These are phyloP conservation scores for Gaeumannomyces tritici DNA, from an alignment of 2,329 filamentous ascomycete species.

Conservation along the genomic window DNA sequence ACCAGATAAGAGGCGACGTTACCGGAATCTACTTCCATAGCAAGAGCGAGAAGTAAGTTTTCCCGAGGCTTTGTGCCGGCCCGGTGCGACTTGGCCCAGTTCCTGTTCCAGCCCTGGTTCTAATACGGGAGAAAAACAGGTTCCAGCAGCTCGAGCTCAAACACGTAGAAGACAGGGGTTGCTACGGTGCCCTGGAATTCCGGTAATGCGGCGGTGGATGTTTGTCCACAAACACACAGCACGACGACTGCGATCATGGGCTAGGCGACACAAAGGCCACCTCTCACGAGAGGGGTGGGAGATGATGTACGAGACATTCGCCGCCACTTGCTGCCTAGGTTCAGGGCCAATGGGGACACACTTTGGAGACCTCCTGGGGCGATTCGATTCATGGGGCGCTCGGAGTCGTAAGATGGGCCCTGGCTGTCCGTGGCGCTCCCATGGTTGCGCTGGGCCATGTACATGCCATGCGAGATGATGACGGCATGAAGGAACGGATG, in stretches of 20 bases:
- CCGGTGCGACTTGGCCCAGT: too few species aligned
- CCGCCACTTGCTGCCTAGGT: too few species aligned
- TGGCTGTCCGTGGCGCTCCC: not conserved
- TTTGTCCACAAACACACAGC: not conserved
- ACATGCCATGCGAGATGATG: not conserved
- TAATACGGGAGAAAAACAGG: conserved; percentile 30
- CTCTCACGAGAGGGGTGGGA: not conserved
- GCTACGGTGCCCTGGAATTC: conserved; percentile 82
- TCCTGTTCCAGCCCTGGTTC: not conserved
- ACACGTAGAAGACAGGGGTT: conserved; percentile 77
- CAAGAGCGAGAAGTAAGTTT: conserved; percentile 87
- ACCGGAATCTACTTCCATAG: conserved; percentile 96
- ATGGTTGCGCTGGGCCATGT: not conserved
- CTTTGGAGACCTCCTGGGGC: not conserved
- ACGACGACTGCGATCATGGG: not conserved
- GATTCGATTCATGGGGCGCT: not conserved
- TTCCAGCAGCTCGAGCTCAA: conserved; percentile 90
- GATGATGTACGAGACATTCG: not conserved
- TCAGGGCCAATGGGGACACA: not conserved
- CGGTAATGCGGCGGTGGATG: conserved; percentile 39
- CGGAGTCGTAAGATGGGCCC: too few species aligned
- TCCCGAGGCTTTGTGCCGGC: not conserved
- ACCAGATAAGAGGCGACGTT: conserved; percentile 77
- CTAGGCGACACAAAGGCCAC: not conserved
- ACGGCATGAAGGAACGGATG: not conserved